Percentiles rank a stretch among this genome's conserved stretches.
These are phyloP conservation scores for Geranium brycei DNA, from an alignment of 345 rosid genomes.

Conservation along the genomic window DNA sequence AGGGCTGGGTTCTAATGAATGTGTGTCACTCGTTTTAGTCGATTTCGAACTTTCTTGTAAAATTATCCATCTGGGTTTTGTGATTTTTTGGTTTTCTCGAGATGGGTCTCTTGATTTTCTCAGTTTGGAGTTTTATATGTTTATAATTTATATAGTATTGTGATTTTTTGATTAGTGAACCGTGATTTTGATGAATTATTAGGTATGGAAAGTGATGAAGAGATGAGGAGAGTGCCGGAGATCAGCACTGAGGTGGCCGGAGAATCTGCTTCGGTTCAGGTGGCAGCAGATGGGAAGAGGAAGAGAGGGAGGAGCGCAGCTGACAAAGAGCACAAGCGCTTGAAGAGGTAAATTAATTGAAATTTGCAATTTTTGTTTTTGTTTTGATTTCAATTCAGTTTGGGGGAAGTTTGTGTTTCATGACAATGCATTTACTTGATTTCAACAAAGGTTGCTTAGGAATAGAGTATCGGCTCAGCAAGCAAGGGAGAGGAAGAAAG, in stretches of 20 bases:
- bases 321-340: conserved; percentile 82
- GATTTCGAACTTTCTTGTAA: background rate
- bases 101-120: background rate
- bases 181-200: conserved; percentile 4
- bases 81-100: background rate
- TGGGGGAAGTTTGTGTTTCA: conserved; percentile 8
- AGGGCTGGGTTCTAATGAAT: background rate
- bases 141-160: too few species aligned
- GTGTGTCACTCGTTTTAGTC: background rate
- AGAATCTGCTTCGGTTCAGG: conserved; percentile 30
- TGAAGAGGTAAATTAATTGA: conserved; percentile 44
- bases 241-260: conserved; percentile 53
- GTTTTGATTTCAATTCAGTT: background rate
- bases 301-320: conserved; percentile 82
- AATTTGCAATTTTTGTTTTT: background rate
- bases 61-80: conserved; percentile 6
- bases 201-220: conserved; percentile 97
- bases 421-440: background rate
- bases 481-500: conserved; percentile 97
- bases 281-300: conserved; percentile 45
- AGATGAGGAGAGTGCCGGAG: conserved; percentile 90
- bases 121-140: background rate
- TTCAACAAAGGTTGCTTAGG: conserved; percentile 63
- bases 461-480: conserved; percentile 99
- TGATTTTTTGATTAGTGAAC: background rate